Base-by-base conservation (phyloP, 352 stramenopile genomes). In the Phytopythium sindhum region DNA sequence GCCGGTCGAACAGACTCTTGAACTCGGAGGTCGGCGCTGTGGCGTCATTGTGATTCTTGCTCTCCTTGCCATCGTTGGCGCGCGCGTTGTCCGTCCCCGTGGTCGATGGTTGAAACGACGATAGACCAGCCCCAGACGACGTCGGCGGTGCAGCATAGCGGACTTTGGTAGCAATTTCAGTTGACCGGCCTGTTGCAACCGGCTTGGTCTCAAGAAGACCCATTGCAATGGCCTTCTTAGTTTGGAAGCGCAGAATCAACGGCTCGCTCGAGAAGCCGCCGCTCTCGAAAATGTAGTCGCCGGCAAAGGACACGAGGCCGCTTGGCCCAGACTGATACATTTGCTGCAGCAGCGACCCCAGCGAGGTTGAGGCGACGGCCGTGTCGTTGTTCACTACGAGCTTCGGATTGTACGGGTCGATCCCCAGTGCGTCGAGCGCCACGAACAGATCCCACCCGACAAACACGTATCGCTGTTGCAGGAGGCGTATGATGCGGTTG, bases 361-460 rank as follows among this genome's bases (percentile, higher is more conserved):
- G 31, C 9, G 77, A 73, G 48, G 72, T 81, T 7, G 61, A 68
- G 2, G 77, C 73, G 7, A 44, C 41, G 0, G 66, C 69, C 23
- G 70, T 64, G 19, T 70, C 68, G 15, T 70, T 66, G n/a, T 70
- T 48, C 17, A 66, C 61, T 4, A 80, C 55, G 17, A 68, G 56
- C 2, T 56, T 35, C 0, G 57, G 56, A 33, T 79, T 60, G 58
- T 62, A 65, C 12, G 74, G 74, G 61, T 82, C 74, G 33, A 85
- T 72, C 0, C 74, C 77, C 1, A 85, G 60, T 9, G 67, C 69
- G 23, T 82, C 65, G 23, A 73, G 56, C 5, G 64, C 61, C 29
- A 82, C 50, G 31, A 79, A 72, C 7, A 67, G 61, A 26, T 85
- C 77, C 77, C 76, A 85, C 2, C 74, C 76, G 6, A 82, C 74